These are phyloP conservation scores for Monosporozyma yasuniensis DNA, from an alignment of 805 yeast genomes.

Conservation along the genomic window DNA sequence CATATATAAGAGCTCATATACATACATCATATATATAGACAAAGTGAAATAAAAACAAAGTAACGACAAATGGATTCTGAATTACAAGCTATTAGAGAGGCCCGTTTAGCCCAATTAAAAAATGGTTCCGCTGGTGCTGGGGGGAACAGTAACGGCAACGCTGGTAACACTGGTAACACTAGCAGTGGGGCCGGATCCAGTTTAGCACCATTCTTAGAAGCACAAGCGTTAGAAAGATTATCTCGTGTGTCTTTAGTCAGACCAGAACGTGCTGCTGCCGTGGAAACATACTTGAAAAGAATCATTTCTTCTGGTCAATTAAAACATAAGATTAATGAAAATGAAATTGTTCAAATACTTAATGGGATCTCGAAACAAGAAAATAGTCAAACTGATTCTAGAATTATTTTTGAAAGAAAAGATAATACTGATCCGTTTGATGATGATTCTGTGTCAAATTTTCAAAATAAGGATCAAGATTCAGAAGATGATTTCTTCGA, in stretches of 20 bases:
- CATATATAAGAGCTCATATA: neutral
- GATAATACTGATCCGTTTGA: slow-evolving; percentile 30
- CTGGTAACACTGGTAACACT: neutral
- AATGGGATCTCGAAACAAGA: slow-evolving; percentile 75
- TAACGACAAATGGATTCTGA: slow-evolving; percentile 68
- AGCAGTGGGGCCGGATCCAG: slow-evolving; percentile 33
- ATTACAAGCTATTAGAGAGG: slow-evolving; percentile 81
- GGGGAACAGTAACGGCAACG: slow-evolving; percentile 1
- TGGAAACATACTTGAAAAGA: slow-evolving; percentile 67
- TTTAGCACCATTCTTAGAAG: slow-evolving; percentile 53
- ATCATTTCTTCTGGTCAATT: slow-evolving; percentile 72
- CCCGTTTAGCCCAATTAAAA: slow-evolving; percentile 81
- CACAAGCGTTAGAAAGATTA: slow-evolving; percentile 79
- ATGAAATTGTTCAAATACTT: slow-evolving; percentile 72
- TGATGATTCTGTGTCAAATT: slow-evolving; percentile 27
- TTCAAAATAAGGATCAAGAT: slow-evolving; percentile 33
- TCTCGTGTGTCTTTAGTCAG: slow-evolving; percentile 81
- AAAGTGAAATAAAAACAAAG: neutral
- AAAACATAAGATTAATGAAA: slow-evolving; percentile 59
- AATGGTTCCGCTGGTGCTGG: slow-evolving; percentile 19
- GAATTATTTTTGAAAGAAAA: slow-evolving; percentile 54
- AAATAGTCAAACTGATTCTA: slow-evolving; percentile 50
- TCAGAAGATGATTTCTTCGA: slow-evolving; percentile 41
- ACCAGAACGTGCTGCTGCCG: slow-evolving; percentile 84
- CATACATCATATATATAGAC: neutral